These are phyloP conservation scores for Apiotrichum gamsii DNA, from an alignment of 1,284 basidiomycete genomes.

Conservation along the genomic window DNA sequence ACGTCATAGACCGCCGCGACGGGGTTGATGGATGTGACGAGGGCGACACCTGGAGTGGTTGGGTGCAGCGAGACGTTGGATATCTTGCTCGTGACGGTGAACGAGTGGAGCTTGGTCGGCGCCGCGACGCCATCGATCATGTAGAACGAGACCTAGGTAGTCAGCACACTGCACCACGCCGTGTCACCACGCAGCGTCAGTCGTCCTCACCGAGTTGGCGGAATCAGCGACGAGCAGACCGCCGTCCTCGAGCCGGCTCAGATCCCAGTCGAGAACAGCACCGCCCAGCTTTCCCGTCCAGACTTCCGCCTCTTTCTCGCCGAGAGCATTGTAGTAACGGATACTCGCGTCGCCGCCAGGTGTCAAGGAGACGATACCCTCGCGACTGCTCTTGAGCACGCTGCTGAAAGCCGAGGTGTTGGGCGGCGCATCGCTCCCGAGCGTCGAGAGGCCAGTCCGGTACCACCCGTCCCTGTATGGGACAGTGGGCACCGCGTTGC, in stretches of 20 bases:
- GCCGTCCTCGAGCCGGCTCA: constrained; percentile 32
- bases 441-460: constrained; percentile 20
- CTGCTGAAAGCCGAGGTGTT: constrained; percentile 23
- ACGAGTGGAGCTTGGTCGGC: background rate
- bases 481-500: constrained; percentile 30
- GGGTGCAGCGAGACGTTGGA: constrained; percentile 45
- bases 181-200: too few relatives aligned
- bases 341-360: constrained; percentile 29
- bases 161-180: too few relatives aligned
- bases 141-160: constrained; percentile 13
- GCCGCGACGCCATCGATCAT: background rate
- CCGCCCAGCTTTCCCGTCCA: constrained; percentile 27
- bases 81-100: constrained; percentile 17
- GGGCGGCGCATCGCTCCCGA: constrained; percentile 3
- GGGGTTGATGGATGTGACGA: constrained; percentile 22
- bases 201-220: too few relatives aligned
- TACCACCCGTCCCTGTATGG: constrained; percentile 34
- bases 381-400: constrained; percentile 34
- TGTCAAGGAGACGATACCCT: constrained; percentile 32
- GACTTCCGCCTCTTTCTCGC: constrained; percentile 7
- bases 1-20: constrained; percentile 42
- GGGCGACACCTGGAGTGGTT: constrained; percentile 40
- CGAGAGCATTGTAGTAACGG: constrained; percentile 18
- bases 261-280: constrained; percentile 37
- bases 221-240: constrained; percentile 27